Evolutionary conservation across 2,329 filamentous ascomycete species (phyloP), one percentile per base, ranked within the genome.

Genomic region (Lasiodiplodia hormozganensis): DNA sequence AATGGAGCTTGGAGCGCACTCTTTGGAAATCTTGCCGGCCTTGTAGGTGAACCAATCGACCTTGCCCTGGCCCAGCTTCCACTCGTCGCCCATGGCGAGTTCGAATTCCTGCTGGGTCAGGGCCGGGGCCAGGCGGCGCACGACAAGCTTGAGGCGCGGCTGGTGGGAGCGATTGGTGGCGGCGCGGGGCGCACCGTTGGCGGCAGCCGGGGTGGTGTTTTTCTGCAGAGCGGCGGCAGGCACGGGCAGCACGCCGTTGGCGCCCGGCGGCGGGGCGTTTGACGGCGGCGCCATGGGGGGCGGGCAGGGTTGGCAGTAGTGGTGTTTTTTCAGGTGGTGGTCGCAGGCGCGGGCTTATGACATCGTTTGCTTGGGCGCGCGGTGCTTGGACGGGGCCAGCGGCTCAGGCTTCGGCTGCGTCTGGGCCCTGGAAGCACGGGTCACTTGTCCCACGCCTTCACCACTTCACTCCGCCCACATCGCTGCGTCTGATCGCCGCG

Each of bases 111-210:
- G 80, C 75, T 92, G 87, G 0, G 92, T 96, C 78, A 99, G 85
- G 10, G 91, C 93, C 1, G 96, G 94, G 11, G 96, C 93, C 4
- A 99, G 86, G 68, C 95, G 88, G 65, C 96, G 89, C 67, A 97
- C 85, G 28, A 96, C 85, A 14, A 97, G 86, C 83, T 98, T 98
- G 75, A 96, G 87, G 69, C 92, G 91, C 68, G 89, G 86, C 21
- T 84, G 79, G 2, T 86, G 78, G 3, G 81, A 74, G 72, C 86
- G 85, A 38, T 76, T 73, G 60, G 78, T 79, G 68, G 77, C 76
- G 47, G 51, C 66, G 68, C 68, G 68, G 65, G 68, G 49, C 25
- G 68, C 51, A 18, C 76, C 76, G 62, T 76, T 77, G 68, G 77
- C 71, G 2, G 75, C 66, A 21, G 76, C 74, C 12, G 72, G 66